Conservation (phyloP, 495 filamentous ascomycete genomes). For the Chaetomium tenue region DNA sequence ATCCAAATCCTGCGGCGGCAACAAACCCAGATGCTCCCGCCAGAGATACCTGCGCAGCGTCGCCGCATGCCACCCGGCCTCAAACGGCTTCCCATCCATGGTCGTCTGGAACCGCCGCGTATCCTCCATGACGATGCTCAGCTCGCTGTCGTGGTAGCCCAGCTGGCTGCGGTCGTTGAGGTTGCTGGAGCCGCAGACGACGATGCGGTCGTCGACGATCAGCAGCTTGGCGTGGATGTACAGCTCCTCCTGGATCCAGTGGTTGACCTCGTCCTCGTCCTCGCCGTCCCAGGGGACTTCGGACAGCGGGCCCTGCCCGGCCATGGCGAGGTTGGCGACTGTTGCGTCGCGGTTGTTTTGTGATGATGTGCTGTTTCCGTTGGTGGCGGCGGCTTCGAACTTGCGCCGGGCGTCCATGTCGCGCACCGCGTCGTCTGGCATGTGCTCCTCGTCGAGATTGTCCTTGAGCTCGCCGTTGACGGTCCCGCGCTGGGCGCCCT, state of each 20-base stretch:
- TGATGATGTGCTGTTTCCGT: constrained; percentile 34
- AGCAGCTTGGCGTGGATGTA: constrained; percentile 89
- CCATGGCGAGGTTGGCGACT: constrained; percentile 81
- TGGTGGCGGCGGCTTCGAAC: constrained; percentile 58
- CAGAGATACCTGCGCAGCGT: constrained; percentile 83
- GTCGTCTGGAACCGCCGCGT: constrained; percentile 63
- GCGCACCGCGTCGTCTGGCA: constrained; percentile 53
- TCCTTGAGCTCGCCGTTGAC: constrained; percentile 40
- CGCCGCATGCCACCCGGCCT: constrained; percentile 72
- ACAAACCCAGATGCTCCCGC: constrained; percentile 87
- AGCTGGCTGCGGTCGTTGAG: constrained; percentile 93
- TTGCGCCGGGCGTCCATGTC: constrained; percentile 55
- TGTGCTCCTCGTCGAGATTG: constrained; percentile 51
- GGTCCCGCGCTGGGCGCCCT: constrained; percentile 43
- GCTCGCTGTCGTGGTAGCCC: constrained; percentile 85
- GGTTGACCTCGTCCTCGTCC: constrained; percentile 67
- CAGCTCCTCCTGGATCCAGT: constrained; percentile 91
- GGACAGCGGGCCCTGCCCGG: constrained; percentile 59
- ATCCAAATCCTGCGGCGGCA: constrained; percentile 71
- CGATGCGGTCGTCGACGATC: constrained; percentile 78
- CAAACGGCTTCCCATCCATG: constrained; percentile 77
- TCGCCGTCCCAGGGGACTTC: constrained; percentile 72
- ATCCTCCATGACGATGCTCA: constrained; percentile 92
- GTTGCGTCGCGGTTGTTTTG: constrained; percentile 57
- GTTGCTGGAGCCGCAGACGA: constrained; percentile 84